A percentile compares a stretch with the other conserved stretches of the same genome.
phyloP scores from a whole-genome alignment of 805 yeast genomes.

The Metschnikowia corniflorae region DNA sequence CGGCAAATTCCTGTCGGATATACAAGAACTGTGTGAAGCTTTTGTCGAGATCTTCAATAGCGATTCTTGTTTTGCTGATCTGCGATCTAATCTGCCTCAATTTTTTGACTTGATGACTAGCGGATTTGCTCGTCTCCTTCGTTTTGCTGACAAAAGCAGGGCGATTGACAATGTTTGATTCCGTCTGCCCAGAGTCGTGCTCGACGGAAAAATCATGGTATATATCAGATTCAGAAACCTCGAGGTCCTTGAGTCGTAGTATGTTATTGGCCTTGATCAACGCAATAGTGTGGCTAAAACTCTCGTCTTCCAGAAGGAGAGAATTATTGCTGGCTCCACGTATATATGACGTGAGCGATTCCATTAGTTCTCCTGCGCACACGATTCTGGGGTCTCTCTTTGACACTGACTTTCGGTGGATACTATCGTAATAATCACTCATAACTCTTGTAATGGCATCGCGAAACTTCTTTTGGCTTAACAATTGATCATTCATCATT shows the following conservation, averaged over 20 bases:
- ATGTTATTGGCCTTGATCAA: slow-evolving; percentile 12
- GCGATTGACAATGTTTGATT: slow-evolving; percentile 2
- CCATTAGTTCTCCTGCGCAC: slow-evolving; percentile 4
- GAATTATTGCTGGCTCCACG: slow-evolving; percentile 1
- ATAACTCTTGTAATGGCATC: slow-evolving; percentile 6
- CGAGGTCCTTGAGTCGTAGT: slow-evolving; percentile 8
- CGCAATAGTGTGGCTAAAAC: slow-evolving; percentile 10
- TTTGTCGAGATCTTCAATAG: neutral
- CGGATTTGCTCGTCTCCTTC: neutral
- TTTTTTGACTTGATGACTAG: neutral
- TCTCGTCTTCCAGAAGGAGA: slow-evolving; percentile 8
- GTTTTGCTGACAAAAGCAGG: slow-evolving; percentile 1
- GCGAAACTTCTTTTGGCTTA: slow-evolving; percentile 5
- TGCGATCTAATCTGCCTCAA: slow-evolving; percentile 1
- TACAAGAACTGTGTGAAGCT: slow-evolving; percentile 1
- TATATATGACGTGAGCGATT: slow-evolving; percentile 4
- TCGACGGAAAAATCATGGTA: slow-evolving; percentile 8
- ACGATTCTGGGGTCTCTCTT: slow-evolving; percentile 1
- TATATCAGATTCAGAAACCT: slow-evolving; percentile 1
- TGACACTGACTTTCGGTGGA: neutral
- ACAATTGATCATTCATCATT: slow-evolving; percentile 6
- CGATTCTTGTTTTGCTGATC: neutral
- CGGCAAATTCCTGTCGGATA: slow-evolving; percentile 1
- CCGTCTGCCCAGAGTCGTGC: neutral
- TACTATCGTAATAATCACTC: slow-evolving; percentile 1